A percentile compares a stretch with the other conserved stretches of the same genome.
These are phyloP conservation scores for Mucor mucedo DNA, from an alignment of 371 early-diverging fungal species.

Conservation along the genomic window DNA sequence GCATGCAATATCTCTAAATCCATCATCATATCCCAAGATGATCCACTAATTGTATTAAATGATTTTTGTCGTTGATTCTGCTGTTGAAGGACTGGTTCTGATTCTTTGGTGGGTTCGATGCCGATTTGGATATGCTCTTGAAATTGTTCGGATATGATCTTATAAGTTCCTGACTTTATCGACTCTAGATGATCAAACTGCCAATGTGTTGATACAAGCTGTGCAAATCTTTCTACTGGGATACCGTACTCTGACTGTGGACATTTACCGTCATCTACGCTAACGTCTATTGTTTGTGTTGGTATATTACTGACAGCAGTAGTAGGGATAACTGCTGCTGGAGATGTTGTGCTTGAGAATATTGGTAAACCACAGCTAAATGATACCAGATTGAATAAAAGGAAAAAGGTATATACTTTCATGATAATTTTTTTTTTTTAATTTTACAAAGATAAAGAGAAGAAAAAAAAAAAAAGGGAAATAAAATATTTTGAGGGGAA, in stretches of 20 bases:
- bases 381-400: constrained; percentile 14
- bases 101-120: constrained; percentile 12
- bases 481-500: constrained; percentile 9
- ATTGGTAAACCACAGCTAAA: constrained; percentile 14
- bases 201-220: constrained; percentile 48
- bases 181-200: constrained; percentile 51
- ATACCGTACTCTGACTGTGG: constrained; percentile 18
- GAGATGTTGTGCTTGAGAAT: background rate
- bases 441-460: constrained; percentile 14
- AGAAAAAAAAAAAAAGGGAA: constrained; percentile 12
- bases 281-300: constrained; percentile 4
- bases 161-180: constrained; percentile 36
- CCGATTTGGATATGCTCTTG: constrained; percentile 39
- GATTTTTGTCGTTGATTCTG: constrained; percentile 13
- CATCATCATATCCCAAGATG: constrained; percentile 30
- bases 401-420: constrained; percentile 12
- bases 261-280: constrained; percentile 1
- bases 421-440: constrained; percentile 9
- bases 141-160: constrained; percentile 36
- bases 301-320: background rate
- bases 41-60: constrained; percentile 1
- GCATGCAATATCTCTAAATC: constrained; percentile 49
- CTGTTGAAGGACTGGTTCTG: background rate
- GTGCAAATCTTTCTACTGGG: constrained; percentile 42
- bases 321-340: constrained; percentile 5